Base-by-base conservation (phyloP, 805 yeast species). In the Kodamaea hsintzibuensis region DNA sequence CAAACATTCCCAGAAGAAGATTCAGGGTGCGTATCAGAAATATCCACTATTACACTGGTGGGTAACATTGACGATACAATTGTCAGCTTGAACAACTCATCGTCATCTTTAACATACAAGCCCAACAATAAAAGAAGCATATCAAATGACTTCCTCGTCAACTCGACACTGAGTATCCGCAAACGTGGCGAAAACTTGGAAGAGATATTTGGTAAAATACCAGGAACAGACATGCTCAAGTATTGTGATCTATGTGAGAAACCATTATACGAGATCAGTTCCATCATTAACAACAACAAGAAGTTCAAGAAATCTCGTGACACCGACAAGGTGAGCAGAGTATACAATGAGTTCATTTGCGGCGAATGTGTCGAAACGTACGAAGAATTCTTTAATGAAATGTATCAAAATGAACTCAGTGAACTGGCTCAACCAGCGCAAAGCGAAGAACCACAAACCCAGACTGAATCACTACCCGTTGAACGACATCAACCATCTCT, bases 171-270 rank as follows among this genome's bases (percentile, higher is more conserved):
- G 35, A 30, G 35, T 22, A 35, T 46, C 17, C 51, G 52, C 4
- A 38, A 25, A 6, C 17, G 48, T 10, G 44, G 27, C 18, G 72
- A 69, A 52, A 67, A 68, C 53, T 59, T 72, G 30, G 76, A 74
- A 55, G 71, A 67, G 42, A 70, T 74, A 37, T 70, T 70, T 60
- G 76, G 77, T 16, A 65, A 66, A 48, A 65, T 73, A 37, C 78
- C 77, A 0, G 78, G 77, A 10, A 59, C 69, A 42, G 72, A 71
- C 56, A 53, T 67, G 35, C 64, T 81, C 38, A 77, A 77, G 56
- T 69, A 81, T 61, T 87, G 93, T 63, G 82, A 85, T n/a, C 71
- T 87, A 10, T 87, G 93, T 66, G 89, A 85, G 39, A 80, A 78
- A 51, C 89, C 91, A 13, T 65, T 87, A 27, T 87, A 86, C 64